phyloP scores from a whole-genome alignment of 106 monocot genomes.

The Iris macrosiphon region DNA sequence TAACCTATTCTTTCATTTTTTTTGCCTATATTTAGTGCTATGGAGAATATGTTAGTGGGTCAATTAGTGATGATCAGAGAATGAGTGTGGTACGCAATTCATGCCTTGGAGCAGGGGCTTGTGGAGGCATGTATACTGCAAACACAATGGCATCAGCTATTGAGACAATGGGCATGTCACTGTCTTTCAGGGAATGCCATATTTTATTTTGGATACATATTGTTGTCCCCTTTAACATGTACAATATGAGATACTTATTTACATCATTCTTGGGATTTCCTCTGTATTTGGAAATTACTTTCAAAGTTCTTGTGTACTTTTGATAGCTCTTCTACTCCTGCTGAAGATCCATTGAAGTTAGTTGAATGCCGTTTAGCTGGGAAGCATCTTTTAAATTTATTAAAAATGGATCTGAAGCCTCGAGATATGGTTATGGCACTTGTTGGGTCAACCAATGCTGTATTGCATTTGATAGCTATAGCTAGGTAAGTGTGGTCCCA shows the following conservation, averaged over 20 bases:
- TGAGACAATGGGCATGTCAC: conserved; percentile 92
- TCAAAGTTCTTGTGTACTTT: background rate
- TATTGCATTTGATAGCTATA: conserved; percentile 91
- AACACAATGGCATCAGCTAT: conserved; percentile 98
- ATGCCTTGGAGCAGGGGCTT: conserved; percentile 89
- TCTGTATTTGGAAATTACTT: background rate
- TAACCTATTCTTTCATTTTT: background rate
- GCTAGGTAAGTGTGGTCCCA: conserved; percentile 55
- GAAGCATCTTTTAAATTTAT: conserved; percentile 66
- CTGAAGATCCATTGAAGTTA: conserved; percentile 85
- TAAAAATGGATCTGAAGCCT: conserved; percentile 92
- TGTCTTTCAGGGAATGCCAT: conserved; percentile 51
- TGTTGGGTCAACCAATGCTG: conserved; percentile 92
- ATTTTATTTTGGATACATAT: background rate
- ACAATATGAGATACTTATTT: too few species aligned
- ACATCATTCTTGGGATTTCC: background rate
- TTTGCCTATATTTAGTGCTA: conserved; percentile 43
- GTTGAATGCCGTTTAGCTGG: conserved; percentile 85
- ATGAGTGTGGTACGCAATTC: conserved; percentile 72
- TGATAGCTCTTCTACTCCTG: conserved; percentile 78
- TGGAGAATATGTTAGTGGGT: conserved; percentile 79
- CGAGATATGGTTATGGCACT: conserved; percentile 83
- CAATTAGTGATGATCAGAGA: conserved; percentile 71
- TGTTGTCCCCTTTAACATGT: background rate
- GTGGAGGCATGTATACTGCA: conserved; percentile 98